Evolutionary conservation across 2,329 filamentous ascomycete genomes (phyloP).

Genomic region (Dactylella cylindrospora): DNA sequence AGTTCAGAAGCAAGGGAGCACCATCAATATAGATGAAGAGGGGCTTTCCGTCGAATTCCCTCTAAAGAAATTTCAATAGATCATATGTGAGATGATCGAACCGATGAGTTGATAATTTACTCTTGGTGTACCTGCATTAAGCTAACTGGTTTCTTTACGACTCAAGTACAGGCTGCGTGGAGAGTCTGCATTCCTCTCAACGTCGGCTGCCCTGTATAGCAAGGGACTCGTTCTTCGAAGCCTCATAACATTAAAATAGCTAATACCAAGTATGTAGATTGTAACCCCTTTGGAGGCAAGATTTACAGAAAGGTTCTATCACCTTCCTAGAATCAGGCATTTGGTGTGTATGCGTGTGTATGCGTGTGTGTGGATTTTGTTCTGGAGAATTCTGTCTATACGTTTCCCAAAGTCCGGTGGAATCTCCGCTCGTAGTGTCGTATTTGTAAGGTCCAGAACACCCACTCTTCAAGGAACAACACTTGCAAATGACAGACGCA

Average conservation of each 20-base stretch:
- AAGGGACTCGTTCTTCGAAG: slow-evolving; percentile 41
- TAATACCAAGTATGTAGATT: slow-evolving; percentile 30
- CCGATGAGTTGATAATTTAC: slow-evolving; percentile 25
- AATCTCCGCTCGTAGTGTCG: neutral
- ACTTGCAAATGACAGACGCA: slow-evolving; percentile 6
- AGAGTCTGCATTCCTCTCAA: slow-evolving; percentile 37
- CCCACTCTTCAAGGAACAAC: slow-evolving; percentile 9
- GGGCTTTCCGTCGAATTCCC: slow-evolving; percentile 12
- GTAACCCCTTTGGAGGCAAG: slow-evolving; percentile 18
- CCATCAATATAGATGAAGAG: slow-evolving; percentile 8
- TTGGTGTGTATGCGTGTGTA: slow-evolving; percentile 26
- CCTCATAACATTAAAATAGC: slow-evolving; percentile 31
- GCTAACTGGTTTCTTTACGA: slow-evolving; percentile 6
- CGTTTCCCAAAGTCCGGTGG: slow-evolving; percentile 8
- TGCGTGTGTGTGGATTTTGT: too few species aligned
- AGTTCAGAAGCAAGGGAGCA: slow-evolving; percentile 38
- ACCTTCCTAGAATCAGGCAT: slow-evolving; percentile 3
- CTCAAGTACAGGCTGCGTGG: slow-evolving; percentile 13
- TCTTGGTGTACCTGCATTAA: slow-evolving; percentile 33
- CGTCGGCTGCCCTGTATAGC: slow-evolving; percentile 40
- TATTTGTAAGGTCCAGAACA: slow-evolving; percentile 4
- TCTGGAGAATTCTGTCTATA: slow-evolving; percentile 20
- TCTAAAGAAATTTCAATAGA: slow-evolving; percentile 9
- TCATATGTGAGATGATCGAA: slow-evolving; percentile 6
- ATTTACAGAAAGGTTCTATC: slow-evolving; percentile 28